Evolutionary conservation across 1,284 basidiomycete species (phyloP).

Genomic region (Clitocybe nebularis): DNA sequence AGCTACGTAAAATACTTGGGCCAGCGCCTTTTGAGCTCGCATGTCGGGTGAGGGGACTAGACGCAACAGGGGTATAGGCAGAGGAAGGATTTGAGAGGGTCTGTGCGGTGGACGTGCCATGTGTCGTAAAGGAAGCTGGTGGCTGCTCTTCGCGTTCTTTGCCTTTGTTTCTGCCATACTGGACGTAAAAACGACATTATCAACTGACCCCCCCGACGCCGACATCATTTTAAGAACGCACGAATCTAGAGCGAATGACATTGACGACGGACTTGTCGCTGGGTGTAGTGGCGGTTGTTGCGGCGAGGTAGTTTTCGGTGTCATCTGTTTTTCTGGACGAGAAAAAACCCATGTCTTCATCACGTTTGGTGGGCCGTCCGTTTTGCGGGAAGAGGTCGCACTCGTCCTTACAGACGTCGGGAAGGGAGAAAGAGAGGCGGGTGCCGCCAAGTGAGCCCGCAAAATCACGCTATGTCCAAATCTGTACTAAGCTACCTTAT

Average conservation of each 20-base stretch:
- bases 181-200: conserved; percentile 10
- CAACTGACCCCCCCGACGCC: conserved; percentile 10
- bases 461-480: conserved; percentile 1
- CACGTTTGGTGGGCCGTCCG: conserved; percentile 15
- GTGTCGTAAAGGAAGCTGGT: conserved; percentile 31
- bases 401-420: neutral
- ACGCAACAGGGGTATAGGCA: conserved; percentile 17
- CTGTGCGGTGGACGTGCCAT: conserved; percentile 34
- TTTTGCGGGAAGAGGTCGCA: neutral
- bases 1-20: conserved; percentile 15
- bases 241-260: conserved; percentile 72
- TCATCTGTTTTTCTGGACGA: conserved; percentile 45
- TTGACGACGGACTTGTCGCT: conserved; percentile 49
- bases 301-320: conserved; percentile 30
- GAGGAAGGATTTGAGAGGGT: conserved; percentile 27
- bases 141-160: conserved; percentile 49
- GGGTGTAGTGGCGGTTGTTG: conserved; percentile 19
- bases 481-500: neutral
- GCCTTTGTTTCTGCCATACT: conserved; percentile 68
- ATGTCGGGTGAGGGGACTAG: conserved; percentile 21
- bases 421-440: neutral
- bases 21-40: conserved; percentile 11
- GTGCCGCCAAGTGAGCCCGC: neutral
- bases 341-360: conserved; percentile 55
- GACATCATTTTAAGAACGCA: conserved; percentile 36